phyloP scores from a whole-genome alignment of 176 grass and related monocot species.

The Areca catechu region DNA sequence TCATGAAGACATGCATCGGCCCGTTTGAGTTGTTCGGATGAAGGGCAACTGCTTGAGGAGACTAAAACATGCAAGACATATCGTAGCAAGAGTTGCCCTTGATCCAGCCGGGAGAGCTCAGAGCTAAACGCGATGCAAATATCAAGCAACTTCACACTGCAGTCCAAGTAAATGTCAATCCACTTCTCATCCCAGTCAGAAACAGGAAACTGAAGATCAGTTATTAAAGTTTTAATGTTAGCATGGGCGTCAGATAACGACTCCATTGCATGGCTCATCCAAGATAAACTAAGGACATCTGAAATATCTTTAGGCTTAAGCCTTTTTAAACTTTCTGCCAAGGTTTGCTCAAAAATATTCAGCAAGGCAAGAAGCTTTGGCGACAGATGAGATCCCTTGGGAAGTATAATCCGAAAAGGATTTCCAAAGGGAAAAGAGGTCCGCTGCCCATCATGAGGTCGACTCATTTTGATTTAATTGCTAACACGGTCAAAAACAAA shows the following conservation, averaged over 20 bases:
- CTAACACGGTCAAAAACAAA: neutral
- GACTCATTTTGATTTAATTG: conserved; percentile 48
- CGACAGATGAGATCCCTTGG: conserved; percentile 32
- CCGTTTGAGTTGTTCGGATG: conserved; percentile 42
- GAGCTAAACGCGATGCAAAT: conserved; percentile 67
- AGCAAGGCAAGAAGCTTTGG: conserved; percentile 40
- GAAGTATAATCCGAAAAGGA: conserved; percentile 39
- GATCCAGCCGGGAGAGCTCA: conserved; percentile 59
- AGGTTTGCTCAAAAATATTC: conserved; percentile 39
- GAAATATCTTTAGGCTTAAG: conserved; percentile 39
- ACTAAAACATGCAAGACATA: conserved; percentile 54
- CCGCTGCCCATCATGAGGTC: conserved; percentile 32
- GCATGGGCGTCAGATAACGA: conserved; percentile 41
- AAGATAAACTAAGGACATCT: conserved; percentile 49
- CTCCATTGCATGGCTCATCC: conserved; percentile 53
- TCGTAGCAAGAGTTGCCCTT: conserved; percentile 67
- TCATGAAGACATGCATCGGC: conserved; percentile 42
- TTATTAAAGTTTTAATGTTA: conserved; percentile 46
- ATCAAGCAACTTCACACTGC: conserved; percentile 72
- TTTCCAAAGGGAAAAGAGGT: conserved; percentile 46
- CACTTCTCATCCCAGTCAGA: conserved; percentile 92
- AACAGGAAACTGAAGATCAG: conserved; percentile 62
- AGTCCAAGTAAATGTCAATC: conserved; percentile 84
- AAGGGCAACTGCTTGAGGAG: conserved; percentile 2
- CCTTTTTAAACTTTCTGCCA: conserved; percentile 47